Percentiles rank a stretch among this genome's conserved stretches.
phyloP scores from a whole-genome alignment of 2,329 filamentous ascomycete genomes.

The Xylaria sp. region DNA sequence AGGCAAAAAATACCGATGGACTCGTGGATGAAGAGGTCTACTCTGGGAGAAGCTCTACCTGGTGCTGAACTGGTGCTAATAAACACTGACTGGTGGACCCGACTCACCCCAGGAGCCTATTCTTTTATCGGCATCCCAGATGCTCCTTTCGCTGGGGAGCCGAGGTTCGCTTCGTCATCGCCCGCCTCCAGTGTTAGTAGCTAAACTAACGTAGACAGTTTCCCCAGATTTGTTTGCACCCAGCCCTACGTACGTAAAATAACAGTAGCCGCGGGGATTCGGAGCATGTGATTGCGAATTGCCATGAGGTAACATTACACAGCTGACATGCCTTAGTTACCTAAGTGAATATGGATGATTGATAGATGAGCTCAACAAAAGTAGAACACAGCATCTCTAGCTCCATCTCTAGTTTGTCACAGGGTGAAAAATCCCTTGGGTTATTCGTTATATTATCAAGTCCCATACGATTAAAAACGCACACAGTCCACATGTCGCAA shows the following conservation, averaged over 20 bases:
- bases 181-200: background rate
- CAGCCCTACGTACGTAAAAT: background rate
- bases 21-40: background rate
- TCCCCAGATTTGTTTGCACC: slow-evolving; percentile 11
- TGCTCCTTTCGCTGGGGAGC: slow-evolving; percentile 11
- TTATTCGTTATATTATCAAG: slow-evolving; percentile 64
- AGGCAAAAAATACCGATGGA: background rate
- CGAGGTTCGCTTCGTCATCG: slow-evolving; percentile 30
- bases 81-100: slow-evolving; percentile 28
- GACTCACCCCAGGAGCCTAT: slow-evolving; percentile 17
- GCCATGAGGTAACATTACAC: background rate
- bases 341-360: background rate
- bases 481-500: slow-evolving; percentile 80
- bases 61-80: slow-evolving; percentile 22
- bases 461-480: slow-evolving; percentile 82
- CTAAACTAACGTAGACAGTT: background rate
- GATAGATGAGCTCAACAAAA: background rate
- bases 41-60: background rate
- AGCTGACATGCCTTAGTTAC: background rate
- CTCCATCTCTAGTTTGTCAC: slow-evolving; percentile 10
- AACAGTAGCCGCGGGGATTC: background rate
- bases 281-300: slow-evolving; percentile 32
- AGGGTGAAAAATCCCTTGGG: background rate
- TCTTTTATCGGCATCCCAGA: slow-evolving; percentile 12
- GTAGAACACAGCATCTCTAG: slow-evolving; percentile 6